phyloP scores from a whole-genome alignment of 2,329 filamentous ascomycete genomes.

The Colletotrichum theobromicola region DNA sequence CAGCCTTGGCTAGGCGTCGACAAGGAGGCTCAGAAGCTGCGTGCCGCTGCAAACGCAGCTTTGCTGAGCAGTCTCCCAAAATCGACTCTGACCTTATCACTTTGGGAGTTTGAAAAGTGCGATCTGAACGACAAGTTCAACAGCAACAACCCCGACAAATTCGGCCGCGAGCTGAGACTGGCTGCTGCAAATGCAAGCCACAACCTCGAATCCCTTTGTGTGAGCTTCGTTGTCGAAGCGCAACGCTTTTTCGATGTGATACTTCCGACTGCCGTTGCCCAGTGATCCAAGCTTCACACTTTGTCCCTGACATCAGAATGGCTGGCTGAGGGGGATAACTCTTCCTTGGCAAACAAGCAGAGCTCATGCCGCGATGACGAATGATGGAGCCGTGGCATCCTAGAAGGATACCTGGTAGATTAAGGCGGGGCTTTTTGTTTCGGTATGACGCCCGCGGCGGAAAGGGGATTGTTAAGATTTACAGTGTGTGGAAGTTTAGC shows the following conservation, averaged over 20 bases:
- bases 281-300: background rate
- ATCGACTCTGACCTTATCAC: background rate
- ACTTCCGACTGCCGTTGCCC: background rate
- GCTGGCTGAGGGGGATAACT: background rate
- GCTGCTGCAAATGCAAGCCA: background rate
- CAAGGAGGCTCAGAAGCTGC: accelerated
- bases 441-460: background rate
- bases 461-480: background rate
- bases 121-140: accelerated
- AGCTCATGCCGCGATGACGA: background rate
- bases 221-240: background rate
- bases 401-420: accelerated
- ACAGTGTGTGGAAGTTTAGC: background rate
- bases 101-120: background rate
- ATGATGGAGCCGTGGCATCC: background rate
- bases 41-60: background rate
- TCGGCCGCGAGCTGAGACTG: accelerated
- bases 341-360: background rate
- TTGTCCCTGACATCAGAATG: background rate
- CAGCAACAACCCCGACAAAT: no score
- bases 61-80: accelerated
- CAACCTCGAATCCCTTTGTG: background rate
- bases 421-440: background rate
- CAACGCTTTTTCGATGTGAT: background rate
- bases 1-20: background rate